These are phyloP conservation scores for Tritrichomonas musculus DNA, from an alignment of 208 protist genomes.

Conservation along the genomic window DNA sequence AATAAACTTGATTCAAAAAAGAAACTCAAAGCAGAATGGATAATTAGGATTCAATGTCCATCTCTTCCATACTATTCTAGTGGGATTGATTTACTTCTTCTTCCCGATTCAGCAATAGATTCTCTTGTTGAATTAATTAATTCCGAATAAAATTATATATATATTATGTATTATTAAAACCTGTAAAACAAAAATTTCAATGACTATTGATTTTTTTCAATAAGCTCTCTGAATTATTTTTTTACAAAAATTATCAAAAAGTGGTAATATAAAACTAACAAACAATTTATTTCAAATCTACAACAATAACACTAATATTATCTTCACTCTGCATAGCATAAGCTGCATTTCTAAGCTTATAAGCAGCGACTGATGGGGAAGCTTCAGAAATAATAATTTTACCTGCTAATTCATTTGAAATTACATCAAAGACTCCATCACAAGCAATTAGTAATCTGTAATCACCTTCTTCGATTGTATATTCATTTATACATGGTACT, in stretches of 20 bases:
- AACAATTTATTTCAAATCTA: no score
- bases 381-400: neutral
- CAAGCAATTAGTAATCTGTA: neutral
- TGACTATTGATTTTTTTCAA: no score
- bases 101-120: neutral
- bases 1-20: neutral
- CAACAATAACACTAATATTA: neutral
- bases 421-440: slow-evolving; percentile 26
- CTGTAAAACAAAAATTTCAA: no score
- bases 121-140: neutral
- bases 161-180: neutral
- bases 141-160: neutral
- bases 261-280: no score
- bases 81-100: neutral
- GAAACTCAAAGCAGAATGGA: neutral
- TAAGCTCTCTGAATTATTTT: no score
- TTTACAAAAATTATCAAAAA: no score
- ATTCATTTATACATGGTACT: neutral
- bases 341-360: neutral
- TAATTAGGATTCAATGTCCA: neutral
- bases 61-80: neutral
- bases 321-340: neutral
- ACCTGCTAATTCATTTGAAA: neutral
- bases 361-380: neutral
- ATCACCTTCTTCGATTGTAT: neutral